Conservation (phyloP, 2,329 filamentous ascomycete genomes). For the Xylaria sp. region DNA sequence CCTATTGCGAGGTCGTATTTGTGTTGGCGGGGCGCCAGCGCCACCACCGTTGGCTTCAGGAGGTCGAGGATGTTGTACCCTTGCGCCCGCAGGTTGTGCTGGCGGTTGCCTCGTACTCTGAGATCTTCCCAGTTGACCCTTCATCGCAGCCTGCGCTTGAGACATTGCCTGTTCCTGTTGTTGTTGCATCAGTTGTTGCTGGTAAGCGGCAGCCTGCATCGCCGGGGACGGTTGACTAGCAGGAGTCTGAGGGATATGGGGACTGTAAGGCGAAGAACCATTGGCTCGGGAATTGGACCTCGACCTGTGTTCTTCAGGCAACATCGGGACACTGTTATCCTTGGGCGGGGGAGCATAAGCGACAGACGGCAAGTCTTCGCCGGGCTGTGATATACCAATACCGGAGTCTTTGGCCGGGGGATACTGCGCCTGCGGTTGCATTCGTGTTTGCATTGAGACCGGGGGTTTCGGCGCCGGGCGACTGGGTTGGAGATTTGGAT, state of each 20-base stretch:
- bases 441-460: constrained; percentile 62
- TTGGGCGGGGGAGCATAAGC: constrained; percentile 54
- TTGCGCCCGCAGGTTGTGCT: constrained; percentile 56
- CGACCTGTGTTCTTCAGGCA: constrained; percentile 70
- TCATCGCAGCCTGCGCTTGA: constrained; percentile 78
- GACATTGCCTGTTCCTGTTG: constrained; percentile 87
- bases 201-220: constrained; percentile 57
- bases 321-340: constrained; percentile 60
- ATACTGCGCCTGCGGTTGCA: constrained; percentile 62
- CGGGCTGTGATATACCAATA: constrained; percentile 64
- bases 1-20: constrained; percentile 67
- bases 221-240: constrained; percentile 50
- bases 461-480: constrained; percentile 91
- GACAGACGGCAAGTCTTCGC: constrained; percentile 59
- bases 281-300: constrained; percentile 71
- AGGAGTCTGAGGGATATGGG: constrained; percentile 45
- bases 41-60: constrained; percentile 39
- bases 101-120: constrained; percentile 72
- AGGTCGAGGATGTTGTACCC: constrained; percentile 55
- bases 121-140: constrained; percentile 71
- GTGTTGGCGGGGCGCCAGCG: constrained; percentile 39
- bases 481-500: constrained; percentile 71
- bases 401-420: constrained; percentile 64
- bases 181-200: constrained; percentile 72
- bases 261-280: constrained; percentile 57